These are phyloP conservation scores for Monosporascus sp. DNA, from an alignment of 2,329 filamentous ascomycete genomes.

Conservation along the genomic window DNA sequence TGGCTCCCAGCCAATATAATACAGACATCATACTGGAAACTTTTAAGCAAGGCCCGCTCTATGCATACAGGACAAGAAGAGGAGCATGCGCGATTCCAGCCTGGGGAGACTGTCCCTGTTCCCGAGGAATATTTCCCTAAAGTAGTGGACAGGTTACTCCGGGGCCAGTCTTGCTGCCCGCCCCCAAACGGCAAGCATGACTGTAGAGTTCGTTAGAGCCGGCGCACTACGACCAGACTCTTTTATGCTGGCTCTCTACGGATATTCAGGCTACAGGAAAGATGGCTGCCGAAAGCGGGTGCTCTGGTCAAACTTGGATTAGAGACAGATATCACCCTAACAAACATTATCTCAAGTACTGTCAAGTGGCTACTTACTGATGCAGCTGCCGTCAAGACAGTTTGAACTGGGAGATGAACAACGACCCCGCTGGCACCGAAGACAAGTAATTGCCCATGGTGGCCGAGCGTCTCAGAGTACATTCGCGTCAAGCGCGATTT, in stretches of 20 bases:
- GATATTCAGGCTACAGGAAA: constrained; percentile 8
- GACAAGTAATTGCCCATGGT: constrained; percentile 1
- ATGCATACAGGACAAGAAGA: constrained; percentile 14
- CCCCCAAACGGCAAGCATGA: neutral
- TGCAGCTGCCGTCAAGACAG: neutral
- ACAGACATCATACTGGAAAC: constrained; percentile 14
- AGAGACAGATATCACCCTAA: neutral
- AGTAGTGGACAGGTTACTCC: neutral
- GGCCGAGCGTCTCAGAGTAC: constrained; percentile 5
- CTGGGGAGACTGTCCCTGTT: neutral
- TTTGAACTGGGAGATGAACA: neutral
- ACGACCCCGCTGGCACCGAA: neutral
- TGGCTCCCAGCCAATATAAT: constrained; percentile 11
- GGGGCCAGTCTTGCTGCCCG: constrained; percentile 4
- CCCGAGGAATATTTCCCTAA: constrained; percentile 1
- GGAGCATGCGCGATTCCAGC: constrained; percentile 8
- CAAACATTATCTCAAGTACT: neutral
- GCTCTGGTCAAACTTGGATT: constrained; percentile 2
- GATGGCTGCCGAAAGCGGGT: constrained; percentile 3
- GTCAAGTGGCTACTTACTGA: constrained; percentile 4
- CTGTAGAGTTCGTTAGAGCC: constrained; percentile 3
- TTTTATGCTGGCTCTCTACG: neutral
- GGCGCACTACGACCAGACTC: constrained; percentile 1
- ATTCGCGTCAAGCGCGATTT: constrained; percentile 1
- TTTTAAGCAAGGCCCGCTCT: constrained; percentile 8